These are phyloP conservation scores for Hura crepitans DNA, from an alignment of 441 rosid genomes.

Conservation along the genomic window DNA sequence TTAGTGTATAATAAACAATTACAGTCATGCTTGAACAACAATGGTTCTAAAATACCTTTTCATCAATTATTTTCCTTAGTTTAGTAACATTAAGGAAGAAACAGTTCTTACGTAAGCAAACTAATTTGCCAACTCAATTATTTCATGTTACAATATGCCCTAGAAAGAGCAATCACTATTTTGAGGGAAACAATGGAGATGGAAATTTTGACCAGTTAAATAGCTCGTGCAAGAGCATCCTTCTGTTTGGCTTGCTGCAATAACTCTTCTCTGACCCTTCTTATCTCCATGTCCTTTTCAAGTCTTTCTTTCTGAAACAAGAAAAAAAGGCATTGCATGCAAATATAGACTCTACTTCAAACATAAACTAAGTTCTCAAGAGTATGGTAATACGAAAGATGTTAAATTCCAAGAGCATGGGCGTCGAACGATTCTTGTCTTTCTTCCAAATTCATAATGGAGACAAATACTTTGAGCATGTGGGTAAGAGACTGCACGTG, in stretches of 20 bases:
- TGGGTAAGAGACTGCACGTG: too few relatives aligned
- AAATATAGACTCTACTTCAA: background rate
- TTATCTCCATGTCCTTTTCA: slow-evolving; percentile 26
- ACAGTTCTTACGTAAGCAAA: background rate
- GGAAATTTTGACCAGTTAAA: slow-evolving; percentile 1
- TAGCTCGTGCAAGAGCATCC: slow-evolving; percentile 36
- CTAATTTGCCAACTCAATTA: slow-evolving; percentile 13
- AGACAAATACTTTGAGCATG: background rate
- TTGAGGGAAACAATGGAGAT: background rate
- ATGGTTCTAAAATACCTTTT: background rate
- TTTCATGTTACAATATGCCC: background rate
- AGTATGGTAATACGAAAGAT: background rate
- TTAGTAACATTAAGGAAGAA: background rate
- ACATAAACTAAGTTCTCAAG: background rate
- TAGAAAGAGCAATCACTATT: background rate
- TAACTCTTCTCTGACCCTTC: slow-evolving; percentile 24
- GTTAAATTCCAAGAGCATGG: background rate
- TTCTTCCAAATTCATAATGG: background rate
- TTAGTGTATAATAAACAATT: background rate
- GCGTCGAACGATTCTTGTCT: background rate
- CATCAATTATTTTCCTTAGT: background rate
- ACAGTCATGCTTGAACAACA: background rate
- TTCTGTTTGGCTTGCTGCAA: slow-evolving; percentile 20
- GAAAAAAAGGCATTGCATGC: background rate
- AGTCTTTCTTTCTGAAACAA: slow-evolving; percentile 16